Percentiles rank a stretch among this genome's conserved stretches.
phyloP scores from a whole-genome alignment of 306 rosid species.

The Acacia melanoxylon region DNA sequence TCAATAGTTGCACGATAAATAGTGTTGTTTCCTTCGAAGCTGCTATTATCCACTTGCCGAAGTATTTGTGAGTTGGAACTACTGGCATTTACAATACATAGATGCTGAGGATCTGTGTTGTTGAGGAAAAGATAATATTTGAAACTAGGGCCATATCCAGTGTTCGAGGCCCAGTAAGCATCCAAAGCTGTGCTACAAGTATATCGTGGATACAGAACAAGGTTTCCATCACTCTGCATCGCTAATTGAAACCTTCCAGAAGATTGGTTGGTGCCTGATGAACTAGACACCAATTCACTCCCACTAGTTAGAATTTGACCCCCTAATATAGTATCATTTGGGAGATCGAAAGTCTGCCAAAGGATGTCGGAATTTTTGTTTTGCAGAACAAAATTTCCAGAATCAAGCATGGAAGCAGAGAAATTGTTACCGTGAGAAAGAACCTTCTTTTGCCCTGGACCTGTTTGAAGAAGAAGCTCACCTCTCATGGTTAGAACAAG shows the following conservation, averaged over 20 bases:
- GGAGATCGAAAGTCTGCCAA: neutral
- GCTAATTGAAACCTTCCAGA: conserved; percentile 26
- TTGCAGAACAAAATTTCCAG: conserved; percentile 32
- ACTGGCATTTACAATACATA: neutral
- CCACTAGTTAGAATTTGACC: conserved; percentile 20
- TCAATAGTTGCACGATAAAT: conserved; percentile 31
- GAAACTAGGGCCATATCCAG: neutral
- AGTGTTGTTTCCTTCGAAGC: neutral
- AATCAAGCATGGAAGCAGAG: conserved; percentile 42
- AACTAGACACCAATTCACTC: conserved; percentile 17
- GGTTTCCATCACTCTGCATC: conserved; percentile 36
- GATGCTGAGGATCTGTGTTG: neutral
- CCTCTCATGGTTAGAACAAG: conserved; percentile 29
- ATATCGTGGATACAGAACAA: conserved; percentile 27
- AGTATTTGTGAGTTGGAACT: neutral
- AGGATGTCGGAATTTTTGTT: neutral
- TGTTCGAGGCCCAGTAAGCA: conserved; percentile 17
- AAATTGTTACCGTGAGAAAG: neutral
- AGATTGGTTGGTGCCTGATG: conserved; percentile 3
- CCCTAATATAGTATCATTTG: conserved; percentile 23
- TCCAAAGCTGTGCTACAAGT: neutral
- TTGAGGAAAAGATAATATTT: conserved; percentile 20
- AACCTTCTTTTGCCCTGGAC: conserved; percentile 3
- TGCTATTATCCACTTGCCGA: rapidly evolving
- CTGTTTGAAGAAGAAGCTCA: neutral